These are phyloP conservation scores for Colletotrichum acutatum DNA, from an alignment of 2,329 filamentous ascomycete species.

Conservation along the genomic window DNA sequence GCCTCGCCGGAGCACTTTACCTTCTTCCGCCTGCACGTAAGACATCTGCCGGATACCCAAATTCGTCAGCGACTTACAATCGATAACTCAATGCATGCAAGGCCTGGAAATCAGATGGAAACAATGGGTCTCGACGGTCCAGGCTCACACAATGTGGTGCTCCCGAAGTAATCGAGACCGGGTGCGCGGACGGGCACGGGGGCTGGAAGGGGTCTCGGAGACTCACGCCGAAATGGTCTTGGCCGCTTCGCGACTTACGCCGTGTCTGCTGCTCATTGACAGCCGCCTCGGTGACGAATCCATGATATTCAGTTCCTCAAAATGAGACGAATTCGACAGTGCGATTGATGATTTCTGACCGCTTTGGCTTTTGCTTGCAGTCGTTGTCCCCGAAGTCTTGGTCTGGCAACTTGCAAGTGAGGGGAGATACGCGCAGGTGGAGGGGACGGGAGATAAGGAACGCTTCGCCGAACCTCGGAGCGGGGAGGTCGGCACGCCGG, in stretches of 20 bases:
- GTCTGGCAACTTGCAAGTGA: no score
- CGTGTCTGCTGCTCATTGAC: neutral
- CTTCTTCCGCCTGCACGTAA: conserved; percentile 34
- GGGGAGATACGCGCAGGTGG: neutral
- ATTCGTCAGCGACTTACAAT: neutral
- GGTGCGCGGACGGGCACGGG: no score
- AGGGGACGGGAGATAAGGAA: neutral
- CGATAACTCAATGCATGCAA: neutral
- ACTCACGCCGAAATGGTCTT: conserved; percentile 33
- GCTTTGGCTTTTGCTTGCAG: no score
- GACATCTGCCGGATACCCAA: conserved; percentile 9
- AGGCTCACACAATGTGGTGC: neutral
- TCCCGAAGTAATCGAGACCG: neutral
- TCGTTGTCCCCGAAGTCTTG: no score
- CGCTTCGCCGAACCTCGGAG: neutral
- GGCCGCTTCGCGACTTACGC: conserved; percentile 11
- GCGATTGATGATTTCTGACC: no score
- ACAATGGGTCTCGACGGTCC: neutral
- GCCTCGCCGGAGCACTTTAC: conserved; percentile 33
- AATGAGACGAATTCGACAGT: no score
- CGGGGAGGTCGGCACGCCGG: no score
- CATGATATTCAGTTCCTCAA: no score
- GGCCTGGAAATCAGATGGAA: neutral
- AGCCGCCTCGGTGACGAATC: neutral
- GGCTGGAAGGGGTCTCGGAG: conserved; percentile 6